phyloP scores from a whole-genome alignment of 2,329 filamentous ascomycete species.

The Trichoderma sp. region DNA sequence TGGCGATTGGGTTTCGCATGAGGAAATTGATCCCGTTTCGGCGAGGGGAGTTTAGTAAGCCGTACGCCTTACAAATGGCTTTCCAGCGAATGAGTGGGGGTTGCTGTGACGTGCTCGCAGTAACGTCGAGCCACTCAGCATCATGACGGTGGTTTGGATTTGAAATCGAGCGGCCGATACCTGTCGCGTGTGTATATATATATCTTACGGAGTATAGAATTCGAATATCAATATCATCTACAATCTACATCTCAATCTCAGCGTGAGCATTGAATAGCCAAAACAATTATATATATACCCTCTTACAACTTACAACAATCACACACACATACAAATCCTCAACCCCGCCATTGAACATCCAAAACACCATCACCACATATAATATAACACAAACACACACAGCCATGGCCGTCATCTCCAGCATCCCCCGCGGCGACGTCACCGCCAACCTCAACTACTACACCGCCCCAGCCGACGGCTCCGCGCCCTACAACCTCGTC shows the following conservation, averaged over 20 bases:
- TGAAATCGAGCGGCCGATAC: background rate
- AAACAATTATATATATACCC: background rate
- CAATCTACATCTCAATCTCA: background rate
- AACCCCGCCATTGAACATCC: background rate
- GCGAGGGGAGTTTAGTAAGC: conserved; percentile 4
- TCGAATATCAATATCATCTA: background rate
- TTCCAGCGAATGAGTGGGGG: conserved; percentile 6
- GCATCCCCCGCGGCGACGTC: conserved; percentile 60
- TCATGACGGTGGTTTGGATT: background rate
- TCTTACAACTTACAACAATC: background rate
- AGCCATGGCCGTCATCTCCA: conserved; percentile 43
- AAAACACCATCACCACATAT: background rate
- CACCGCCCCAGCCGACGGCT: conserved; percentile 58
- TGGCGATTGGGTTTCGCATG: background rate
- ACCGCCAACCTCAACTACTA: conserved; percentile 67
- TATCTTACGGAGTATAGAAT: too few species aligned
- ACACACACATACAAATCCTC: background rate
- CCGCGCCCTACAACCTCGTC: conserved; percentile 66
- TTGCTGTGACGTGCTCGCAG: conserved; percentile 15
- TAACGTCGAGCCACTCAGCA: background rate
- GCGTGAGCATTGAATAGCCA: background rate
- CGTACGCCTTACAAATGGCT: conserved; percentile 14
- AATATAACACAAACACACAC: background rate
- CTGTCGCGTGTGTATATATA: background rate
- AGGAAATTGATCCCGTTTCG: background rate